Conservation (phyloP, 345 rosid species). For the Mangifera indica region DNA sequence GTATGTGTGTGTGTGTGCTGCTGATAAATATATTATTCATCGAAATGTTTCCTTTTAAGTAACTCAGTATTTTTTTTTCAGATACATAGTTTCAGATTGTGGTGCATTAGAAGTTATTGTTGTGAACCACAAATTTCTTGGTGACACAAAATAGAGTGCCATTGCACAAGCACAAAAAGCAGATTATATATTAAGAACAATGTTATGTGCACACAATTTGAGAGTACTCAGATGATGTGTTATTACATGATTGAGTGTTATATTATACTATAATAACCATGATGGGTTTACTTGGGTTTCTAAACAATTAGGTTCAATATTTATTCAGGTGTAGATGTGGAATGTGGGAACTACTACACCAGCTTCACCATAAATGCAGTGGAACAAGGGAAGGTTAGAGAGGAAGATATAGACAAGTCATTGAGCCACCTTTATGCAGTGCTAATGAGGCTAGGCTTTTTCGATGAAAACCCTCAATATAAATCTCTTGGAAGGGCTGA, state of each 20-base stretch:
- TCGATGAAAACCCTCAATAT: constrained; percentile 46
- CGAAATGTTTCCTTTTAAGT: background rate
- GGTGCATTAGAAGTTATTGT: constrained; percentile 47
- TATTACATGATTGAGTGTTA: too few relatives aligned
- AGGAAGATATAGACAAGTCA: constrained; percentile 33
- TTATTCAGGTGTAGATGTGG: constrained; percentile 54
- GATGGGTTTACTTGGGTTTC: background rate
- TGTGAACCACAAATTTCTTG: constrained; percentile 36
- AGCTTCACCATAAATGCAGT: constrained; percentile 35
- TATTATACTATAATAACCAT: too few relatives aligned
- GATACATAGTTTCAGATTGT: constrained; percentile 58
- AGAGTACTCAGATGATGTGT: too few relatives aligned
- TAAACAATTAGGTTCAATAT: background rate
- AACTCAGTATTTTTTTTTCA: background rate
- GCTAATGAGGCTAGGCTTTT: constrained; percentile 62
- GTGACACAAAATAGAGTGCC: constrained; percentile 50
- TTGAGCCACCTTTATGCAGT: constrained; percentile 37
- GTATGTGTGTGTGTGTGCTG: too few relatives aligned
- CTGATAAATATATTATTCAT: too few relatives aligned
- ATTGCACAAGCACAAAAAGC: constrained; percentile 53
- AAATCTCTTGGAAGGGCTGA: constrained; percentile 34
- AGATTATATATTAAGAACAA: constrained; percentile 36
- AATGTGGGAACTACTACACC: constrained; percentile 53
- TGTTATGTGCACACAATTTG: too few relatives aligned
- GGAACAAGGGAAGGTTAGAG: constrained; percentile 33